Percentiles rank a stretch among this genome's conserved stretches.
These are phyloP conservation scores for Diaporthe australafricana DNA, from an alignment of 2,329 filamentous ascomycete species.

Conservation along the genomic window DNA sequence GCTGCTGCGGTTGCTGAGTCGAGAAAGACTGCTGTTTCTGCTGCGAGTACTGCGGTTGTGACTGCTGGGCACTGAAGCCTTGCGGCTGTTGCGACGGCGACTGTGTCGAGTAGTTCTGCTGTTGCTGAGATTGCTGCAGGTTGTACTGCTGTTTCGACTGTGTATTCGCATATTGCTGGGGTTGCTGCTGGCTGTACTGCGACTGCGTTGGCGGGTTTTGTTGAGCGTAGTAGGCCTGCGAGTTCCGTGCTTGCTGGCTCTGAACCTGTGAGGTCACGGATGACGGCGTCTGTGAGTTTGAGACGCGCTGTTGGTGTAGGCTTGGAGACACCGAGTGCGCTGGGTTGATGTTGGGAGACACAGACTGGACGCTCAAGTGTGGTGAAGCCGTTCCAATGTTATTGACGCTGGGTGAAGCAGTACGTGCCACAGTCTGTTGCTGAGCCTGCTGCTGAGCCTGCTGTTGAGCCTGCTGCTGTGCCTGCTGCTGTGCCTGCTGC, in stretches of 20 bases:
- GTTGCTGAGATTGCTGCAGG: slow-evolving; percentile 34
- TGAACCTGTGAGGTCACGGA: slow-evolving; percentile 35
- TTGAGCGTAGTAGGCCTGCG: slow-evolving; percentile 35
- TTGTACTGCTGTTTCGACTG: slow-evolving; percentile 36
- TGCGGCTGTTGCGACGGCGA: slow-evolving; percentile 33
- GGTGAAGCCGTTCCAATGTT: slow-evolving; percentile 36
- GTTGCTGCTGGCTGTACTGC: slow-evolving; percentile 34
- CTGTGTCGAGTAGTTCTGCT: slow-evolving; percentile 33
- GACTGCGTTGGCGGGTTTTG: slow-evolving; percentile 19
- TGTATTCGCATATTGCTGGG: slow-evolving; percentile 26
- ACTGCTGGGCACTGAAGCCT: slow-evolving; percentile 28
- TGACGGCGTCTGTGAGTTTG: slow-evolving; percentile 34
- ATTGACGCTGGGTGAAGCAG: slow-evolving; percentile 35
- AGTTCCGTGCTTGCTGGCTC: slow-evolving; percentile 31
- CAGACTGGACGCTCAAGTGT: slow-evolving; percentile 35
- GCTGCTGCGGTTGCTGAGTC: slow-evolving; percentile 32
- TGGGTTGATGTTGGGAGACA: slow-evolving; percentile 33
- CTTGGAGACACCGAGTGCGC: slow-evolving; percentile 32
- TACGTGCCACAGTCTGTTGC: slow-evolving; percentile 37
- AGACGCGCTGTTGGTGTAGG: slow-evolving; percentile 34
- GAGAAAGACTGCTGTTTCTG: slow-evolving; percentile 36
- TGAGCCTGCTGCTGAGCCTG: slow-evolving; percentile 27
- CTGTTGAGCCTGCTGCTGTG: slow-evolving; percentile 19
- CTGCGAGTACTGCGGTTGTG: slow-evolving; percentile 33
- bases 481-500: slow-evolving; percentile 34